phyloP scores from a whole-genome alignment of 495 filamentous ascomycete genomes.

The Penicillium desertorum region DNA sequence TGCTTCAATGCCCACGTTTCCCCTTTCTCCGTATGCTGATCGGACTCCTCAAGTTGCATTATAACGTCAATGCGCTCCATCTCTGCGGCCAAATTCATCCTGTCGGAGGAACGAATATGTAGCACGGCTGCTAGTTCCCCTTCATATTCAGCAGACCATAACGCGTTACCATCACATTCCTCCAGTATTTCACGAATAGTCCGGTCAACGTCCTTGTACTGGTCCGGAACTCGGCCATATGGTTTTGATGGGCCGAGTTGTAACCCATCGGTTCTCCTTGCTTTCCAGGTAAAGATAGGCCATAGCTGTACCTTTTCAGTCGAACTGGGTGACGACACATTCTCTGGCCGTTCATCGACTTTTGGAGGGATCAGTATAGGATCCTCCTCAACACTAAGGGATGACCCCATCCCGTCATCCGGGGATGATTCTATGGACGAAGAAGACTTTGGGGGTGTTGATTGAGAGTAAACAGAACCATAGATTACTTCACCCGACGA shows the following conservation, averaged over 20 bases:
- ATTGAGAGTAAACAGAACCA: background rate
- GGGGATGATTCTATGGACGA: no score
- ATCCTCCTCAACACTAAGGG: no score
- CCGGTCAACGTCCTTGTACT: constrained; percentile 5
- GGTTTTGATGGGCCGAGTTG: background rate
- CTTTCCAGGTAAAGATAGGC: constrained; percentile 13
- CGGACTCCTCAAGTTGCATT: background rate
- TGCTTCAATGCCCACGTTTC: constrained; percentile 2
- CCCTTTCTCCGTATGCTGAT: background rate
- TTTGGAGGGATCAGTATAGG: no score
- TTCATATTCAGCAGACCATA: background rate
- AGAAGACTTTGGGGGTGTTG: no score
- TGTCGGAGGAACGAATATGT: background rate
- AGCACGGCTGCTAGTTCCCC: background rate
- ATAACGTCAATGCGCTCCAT: background rate
- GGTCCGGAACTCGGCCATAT: background rate
- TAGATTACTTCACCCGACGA: background rate
- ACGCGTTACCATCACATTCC: constrained; percentile 5
- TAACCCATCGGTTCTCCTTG: background rate
- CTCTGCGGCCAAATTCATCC: background rate
- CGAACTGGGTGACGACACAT: background rate
- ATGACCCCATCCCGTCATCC: no score
- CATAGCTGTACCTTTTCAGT: background rate
- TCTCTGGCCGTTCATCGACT: no score
- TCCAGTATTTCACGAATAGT: constrained; percentile 9